Evolutionary conservation across 83 land plant genomes (phyloP), one percentile per base, ranked within the genome.

Genomic region (Diphasiastrum complanatum): DNA sequence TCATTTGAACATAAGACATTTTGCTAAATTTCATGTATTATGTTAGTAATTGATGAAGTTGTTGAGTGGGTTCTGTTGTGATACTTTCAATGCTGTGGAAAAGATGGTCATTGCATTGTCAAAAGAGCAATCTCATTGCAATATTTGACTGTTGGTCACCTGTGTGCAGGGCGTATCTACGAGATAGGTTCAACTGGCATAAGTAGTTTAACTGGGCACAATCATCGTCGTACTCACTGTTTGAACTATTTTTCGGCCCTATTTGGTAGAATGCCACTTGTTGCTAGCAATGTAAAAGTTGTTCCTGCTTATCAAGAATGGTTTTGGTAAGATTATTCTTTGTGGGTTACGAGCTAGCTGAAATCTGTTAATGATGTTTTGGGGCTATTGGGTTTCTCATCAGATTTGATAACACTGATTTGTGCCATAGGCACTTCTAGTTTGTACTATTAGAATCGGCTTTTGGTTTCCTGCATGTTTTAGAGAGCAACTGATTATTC

Each of bases 121-220:
- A n/a, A n/a, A n/a, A n/a, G n/a, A n/a, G n/a, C n/a, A n/a, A n/a
- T n/a, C n/a, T n/a, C n/a, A n/a, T n/a, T n/a, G n/a, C n/a, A n/a
- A n/a, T n/a, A n/a, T n/a, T n/a, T n/a, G n/a, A n/a, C n/a, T n/a
- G n/a, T n/a, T n/a, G n/a, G n/a, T 24, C 35, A 23, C 14, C 27
- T 64, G 47, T 71, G 14, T 45, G 75, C 73, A 93, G 99, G 89
- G 1, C 78, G 77, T 30, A 54, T 89, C 51, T 72, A 28, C 51
- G 99, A 93, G 74, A 89, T 93, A 59, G 99, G 99, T 47, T 83
- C 96, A 26, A 72, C 83, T 52, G 99, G 99, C n/a, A 93, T 93
- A 30, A 93, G 99, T 68, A 93, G 89, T 79, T 51, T 89, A 61
- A 79, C 71, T 66, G 89, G 96, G 24, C 99, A 93, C 74, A 81